Evolutionary conservation across 2,329 filamentous ascomycete species (phyloP).

Genomic region (Cadophora malorum): DNA sequence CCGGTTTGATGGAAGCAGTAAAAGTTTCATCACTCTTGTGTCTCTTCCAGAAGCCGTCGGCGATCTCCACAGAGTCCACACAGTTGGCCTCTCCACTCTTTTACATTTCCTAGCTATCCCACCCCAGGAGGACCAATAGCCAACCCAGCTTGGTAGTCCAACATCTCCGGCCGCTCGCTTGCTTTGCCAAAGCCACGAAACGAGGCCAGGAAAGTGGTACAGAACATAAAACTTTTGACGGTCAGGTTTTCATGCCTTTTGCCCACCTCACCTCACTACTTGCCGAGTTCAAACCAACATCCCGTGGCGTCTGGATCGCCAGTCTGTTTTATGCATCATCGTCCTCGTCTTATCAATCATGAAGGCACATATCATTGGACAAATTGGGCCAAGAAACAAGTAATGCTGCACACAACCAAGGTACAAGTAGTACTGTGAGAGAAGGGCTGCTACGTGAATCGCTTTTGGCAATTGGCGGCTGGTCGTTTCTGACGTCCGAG

Average conservation of each 20-base stretch:
- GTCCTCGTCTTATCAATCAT: conserved; percentile 23
- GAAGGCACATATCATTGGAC: conserved; percentile 7
- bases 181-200: conserved; percentile 32
- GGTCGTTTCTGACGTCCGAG: conserved; percentile 1
- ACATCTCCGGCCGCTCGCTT: conserved; percentile 25
- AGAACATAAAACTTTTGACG: conserved; percentile 26
- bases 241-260: conserved; percentile 32
- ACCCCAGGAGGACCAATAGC: not conserved
- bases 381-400: conserved; percentile 11
- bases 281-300: conserved; percentile 23
- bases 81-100: not conserved
- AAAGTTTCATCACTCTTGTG: conserved; percentile 26
- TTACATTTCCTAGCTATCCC: not conserved
- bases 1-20: conserved; percentile 21
- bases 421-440: not conserved
- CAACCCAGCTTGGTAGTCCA: not conserved
- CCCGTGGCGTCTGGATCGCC: conserved; percentile 30
- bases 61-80: conserved; percentile 9
- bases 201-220: conserved; percentile 26
- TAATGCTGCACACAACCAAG: not conserved
- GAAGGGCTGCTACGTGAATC: not conserved
- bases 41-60: conserved; percentile 21
- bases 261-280: conserved; percentile 10
- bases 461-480: conserved; percentile 11
- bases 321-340: conserved; percentile 31